Evolutionary conservation across 257 asterid genomes (phyloP).

Genomic region (Solanum pennellii): DNA sequence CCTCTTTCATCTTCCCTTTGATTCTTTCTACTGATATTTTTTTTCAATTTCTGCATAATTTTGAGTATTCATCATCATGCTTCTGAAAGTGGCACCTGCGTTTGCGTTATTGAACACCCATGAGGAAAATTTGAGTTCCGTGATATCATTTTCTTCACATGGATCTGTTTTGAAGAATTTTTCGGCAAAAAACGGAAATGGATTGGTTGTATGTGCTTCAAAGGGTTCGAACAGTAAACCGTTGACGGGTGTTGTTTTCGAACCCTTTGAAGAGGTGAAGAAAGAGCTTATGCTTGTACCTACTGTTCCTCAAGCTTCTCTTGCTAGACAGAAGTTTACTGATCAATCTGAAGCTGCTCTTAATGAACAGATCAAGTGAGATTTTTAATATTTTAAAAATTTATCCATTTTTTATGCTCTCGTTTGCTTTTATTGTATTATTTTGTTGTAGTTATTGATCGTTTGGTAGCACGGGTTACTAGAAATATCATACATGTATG

Average conservation of each 20-base stretch:
- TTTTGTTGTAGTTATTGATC: too few relatives aligned
- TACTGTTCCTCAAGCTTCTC: conserved; percentile 26
- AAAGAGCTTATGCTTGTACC: conserved; percentile 40
- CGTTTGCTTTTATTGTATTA: neutral
- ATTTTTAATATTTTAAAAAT: neutral
- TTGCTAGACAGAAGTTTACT: conserved; percentile 42
- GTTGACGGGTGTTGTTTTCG: neutral
- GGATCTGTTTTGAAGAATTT: neutral
- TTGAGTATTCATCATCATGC: neutral
- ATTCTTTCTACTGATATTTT: neutral
- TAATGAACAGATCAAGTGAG: conserved; percentile 51
- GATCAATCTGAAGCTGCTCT: conserved; percentile 30
- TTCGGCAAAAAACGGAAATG: neutral
- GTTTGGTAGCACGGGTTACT: neutral
- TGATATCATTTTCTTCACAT: neutral
- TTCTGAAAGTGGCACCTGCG: neutral
- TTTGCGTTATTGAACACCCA: neutral
- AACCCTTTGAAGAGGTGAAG: conserved; percentile 23
- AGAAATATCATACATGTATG: neutral
- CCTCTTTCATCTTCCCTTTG: neutral
- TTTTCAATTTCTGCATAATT: neutral
- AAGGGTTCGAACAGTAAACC: neutral
- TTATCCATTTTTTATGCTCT: neutral
- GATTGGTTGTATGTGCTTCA: neutral
- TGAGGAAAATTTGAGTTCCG: neutral